Conservation (phyloP, 2,329 filamentous ascomycete genomes). For the Colletotrichum scovillei region DNA sequence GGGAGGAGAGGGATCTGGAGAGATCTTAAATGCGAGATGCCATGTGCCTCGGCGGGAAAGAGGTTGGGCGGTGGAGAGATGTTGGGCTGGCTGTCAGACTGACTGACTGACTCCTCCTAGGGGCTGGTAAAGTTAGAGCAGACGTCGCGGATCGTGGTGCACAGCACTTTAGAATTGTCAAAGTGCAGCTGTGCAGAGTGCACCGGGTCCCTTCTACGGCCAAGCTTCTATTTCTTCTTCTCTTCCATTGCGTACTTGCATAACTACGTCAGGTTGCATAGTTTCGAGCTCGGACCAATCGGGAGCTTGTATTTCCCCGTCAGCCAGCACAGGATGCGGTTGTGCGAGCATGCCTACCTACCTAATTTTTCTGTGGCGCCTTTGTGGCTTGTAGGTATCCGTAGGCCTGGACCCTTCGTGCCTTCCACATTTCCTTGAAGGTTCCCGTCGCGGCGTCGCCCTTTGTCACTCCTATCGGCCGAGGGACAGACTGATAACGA, state of each 20-base stretch:
- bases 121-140: constrained; percentile 33
- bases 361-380: constrained; percentile 7
- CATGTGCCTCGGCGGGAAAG: not conserved
- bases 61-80: not conserved
- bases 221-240: constrained; percentile 1
- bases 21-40: not conserved
- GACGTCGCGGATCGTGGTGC: constrained; percentile 34
- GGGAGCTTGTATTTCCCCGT: constrained; percentile 14
- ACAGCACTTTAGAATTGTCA: constrained; percentile 32
- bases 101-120: constrained; percentile 17
- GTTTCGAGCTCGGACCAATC: constrained; percentile 18
- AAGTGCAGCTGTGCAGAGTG: constrained; percentile 16
- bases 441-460: not conserved
- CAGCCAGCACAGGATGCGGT: not conserved
- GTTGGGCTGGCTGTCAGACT: not conserved
- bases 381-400: not conserved
- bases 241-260: constrained; percentile 20
- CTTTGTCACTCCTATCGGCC: constrained; percentile 6
- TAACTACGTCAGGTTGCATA: constrained; percentile 33
- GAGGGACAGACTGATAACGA: not conserved
- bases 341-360: no score
- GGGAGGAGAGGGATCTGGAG: not conserved
- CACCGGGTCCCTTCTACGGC: not conserved
- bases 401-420: constrained; percentile 11
- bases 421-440: not conserved